phyloP scores from a whole-genome alignment of 768 basidiomycete genomes.

The Suillus alpinus region DNA sequence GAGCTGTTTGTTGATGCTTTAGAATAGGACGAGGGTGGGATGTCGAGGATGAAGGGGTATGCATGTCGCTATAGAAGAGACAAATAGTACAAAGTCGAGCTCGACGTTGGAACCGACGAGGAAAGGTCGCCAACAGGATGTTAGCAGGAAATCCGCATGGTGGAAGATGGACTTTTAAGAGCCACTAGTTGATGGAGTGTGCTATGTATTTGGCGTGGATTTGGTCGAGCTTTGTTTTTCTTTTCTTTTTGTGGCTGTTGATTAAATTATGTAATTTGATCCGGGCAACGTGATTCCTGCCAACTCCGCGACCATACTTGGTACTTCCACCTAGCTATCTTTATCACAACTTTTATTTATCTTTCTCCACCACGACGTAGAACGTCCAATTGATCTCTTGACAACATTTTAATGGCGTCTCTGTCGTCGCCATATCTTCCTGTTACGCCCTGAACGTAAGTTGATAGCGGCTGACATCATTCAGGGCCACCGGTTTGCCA shows the following conservation, averaged over 20 bases:
- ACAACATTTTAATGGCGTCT: not conserved
- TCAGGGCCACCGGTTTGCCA: not conserved
- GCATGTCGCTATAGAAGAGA: conserved; percentile 7
- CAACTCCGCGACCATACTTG: not conserved
- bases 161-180: conserved; percentile 7
- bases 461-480: conserved; percentile 4
- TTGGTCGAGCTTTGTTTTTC: conserved; percentile 11
- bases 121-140: conserved; percentile 5
- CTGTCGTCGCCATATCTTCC: not conserved
- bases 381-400: not conserved
- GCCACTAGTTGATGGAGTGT: conserved; percentile 10
- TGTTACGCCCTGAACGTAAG: conserved; percentile 4
- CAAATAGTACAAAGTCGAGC: not conserved
- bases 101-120: conserved; percentile 6
- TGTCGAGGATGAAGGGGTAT: conserved; percentile 6
- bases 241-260: conserved; percentile 3
- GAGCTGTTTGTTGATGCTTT: conserved; percentile 41
- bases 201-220: conserved; percentile 12
- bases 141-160: conserved; percentile 14
- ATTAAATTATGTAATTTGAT: conserved; percentile 9
- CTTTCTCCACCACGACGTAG: not conserved
- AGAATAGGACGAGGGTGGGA: conserved; percentile 51
- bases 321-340: not conserved
- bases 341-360: not conserved
- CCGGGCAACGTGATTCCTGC: conserved; percentile 6